These are phyloP conservation scores for Capsicum pubescens DNA, from an alignment of 257 asterid species.

Conservation along the genomic window DNA sequence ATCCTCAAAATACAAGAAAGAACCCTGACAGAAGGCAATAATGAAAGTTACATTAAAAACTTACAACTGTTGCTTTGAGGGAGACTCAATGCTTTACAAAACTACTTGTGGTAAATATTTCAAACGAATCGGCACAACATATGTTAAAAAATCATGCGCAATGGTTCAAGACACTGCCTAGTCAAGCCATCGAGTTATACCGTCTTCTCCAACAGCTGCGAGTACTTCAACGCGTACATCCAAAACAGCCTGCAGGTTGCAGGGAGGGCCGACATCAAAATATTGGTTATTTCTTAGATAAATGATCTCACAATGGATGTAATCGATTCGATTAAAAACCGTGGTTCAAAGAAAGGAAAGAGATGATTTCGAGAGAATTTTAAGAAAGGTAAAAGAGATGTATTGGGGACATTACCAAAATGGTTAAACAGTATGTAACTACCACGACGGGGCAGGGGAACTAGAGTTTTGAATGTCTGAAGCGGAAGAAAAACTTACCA, in stretches of 20 bases:
- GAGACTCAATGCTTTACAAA: conserved; percentile 26
- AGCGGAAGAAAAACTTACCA: conserved; percentile 56
- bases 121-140: neutral
- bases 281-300: neutral
- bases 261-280: neutral
- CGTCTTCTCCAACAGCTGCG: conserved; percentile 95
- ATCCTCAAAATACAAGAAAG: conserved; percentile 20
- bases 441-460: neutral
- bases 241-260: conserved; percentile 71
- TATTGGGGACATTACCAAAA: neutral
- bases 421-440: neutral
- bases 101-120: conserved; percentile 29
- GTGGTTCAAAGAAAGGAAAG: neutral
- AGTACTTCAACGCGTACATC: conserved; percentile 85
- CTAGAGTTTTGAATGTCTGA: neutral
- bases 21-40: conserved; percentile 24
- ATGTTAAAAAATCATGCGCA: conserved; percentile 10
- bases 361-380: neutral
- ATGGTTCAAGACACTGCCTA: conserved; percentile 38
- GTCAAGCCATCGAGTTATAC: conserved; percentile 96
- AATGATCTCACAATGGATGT: neutral
- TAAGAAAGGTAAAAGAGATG: neutral
- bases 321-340: neutral
- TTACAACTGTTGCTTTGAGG: conserved; percentile 26
- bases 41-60: conserved; percentile 22